Evolutionary conservation across 805 yeast species (phyloP), one percentile per base, ranked within the genome.

Genomic region (Groenewaldozyma salmanticensis): DNA sequence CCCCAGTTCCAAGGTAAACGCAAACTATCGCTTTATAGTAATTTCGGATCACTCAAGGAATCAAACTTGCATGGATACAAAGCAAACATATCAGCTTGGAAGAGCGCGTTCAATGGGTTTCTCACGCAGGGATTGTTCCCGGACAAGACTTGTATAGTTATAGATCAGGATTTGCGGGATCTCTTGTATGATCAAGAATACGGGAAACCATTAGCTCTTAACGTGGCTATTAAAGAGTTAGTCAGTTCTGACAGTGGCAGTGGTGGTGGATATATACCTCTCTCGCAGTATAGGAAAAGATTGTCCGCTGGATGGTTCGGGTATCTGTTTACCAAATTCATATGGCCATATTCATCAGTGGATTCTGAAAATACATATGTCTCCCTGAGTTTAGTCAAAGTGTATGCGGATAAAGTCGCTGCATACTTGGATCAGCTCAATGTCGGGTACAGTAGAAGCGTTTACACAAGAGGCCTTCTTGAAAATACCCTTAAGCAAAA

Each of bases 31-130:
- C 59, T 73, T 33, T 73, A 63, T 44, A 68, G 75, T 2, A 69
- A 72, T 46, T 73, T 71, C 47, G 47, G 59, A 6, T 57, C 65
- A n/a, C 57, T 73, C 22, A 57, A 60, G 42, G 69, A 65, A 9
- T 35, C 56, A 2, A 73, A 73, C 45, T 62, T 60, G 3, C 75
- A 69, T 42, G 79, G 79, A 4, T 72, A 61, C 42, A 64, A 56
- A 18, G 78, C 78, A 13, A 73, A 73, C 46, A 20, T 72, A 11
- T 49, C 49, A 3, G 71, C 73, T 2, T 73, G 79, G 79, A 60
- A 54, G 36, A 46, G 52, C 4, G 58, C 67, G 7, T 51, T 72
- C 5, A 38, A 49, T 17, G 54, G 54, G 18, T 54, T 65, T 13
- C 40, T 55, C 3, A 32, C 38, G 3, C 27, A 48, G 5, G 55